Evolutionary conservation across 179 eudicot genomes (phyloP), one percentile per base, ranked within the genome.

Genomic region (Silene coronaria): DNA sequence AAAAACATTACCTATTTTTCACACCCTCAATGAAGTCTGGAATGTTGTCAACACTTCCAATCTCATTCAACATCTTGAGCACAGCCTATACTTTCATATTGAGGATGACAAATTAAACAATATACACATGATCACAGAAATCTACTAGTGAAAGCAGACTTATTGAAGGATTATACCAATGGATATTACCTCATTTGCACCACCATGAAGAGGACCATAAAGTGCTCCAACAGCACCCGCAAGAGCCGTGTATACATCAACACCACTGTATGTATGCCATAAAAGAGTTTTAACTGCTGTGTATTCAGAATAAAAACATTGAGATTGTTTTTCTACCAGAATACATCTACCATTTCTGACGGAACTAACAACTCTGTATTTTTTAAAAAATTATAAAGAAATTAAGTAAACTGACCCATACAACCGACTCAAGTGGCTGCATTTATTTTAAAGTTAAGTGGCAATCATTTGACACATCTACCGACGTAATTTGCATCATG

Each of bases 181-280:
- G 68, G 53, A 53, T 58, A 77, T 55, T 84, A 95, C 99, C 96
- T 95, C 99, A 85, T 95, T 95, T 61, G 99, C 99, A 79, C 99
- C 99, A 78, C 99, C 99, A 84, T 95, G 99, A 80, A 95, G 99
- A 76, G 99, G 99, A 57, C 99, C 99, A 88, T 92, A 95, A 61
- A 95, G 84, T 72, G 99, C 99, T 76, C 99, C 99, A 79, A 92
- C 93, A 26, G 99, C 97, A 66, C 99, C 99, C 73, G 99, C 89
- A 72, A 95, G 95, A 82, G 99, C 99, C 57, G 99, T 90, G 87
- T 90, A 95, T 19, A 95, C 99, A 84, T 95, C 99, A 72, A 95
- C 99, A 73, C 99, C 99, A 83, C 99, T 95, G 87, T 85, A 83
- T 1, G 75, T 46, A 75, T 48, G 82, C 21, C 75, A 38, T 17